Base-by-base conservation (phyloP, 495 filamentous ascomycete species). In the Mytilinidion resinicola region DNA sequence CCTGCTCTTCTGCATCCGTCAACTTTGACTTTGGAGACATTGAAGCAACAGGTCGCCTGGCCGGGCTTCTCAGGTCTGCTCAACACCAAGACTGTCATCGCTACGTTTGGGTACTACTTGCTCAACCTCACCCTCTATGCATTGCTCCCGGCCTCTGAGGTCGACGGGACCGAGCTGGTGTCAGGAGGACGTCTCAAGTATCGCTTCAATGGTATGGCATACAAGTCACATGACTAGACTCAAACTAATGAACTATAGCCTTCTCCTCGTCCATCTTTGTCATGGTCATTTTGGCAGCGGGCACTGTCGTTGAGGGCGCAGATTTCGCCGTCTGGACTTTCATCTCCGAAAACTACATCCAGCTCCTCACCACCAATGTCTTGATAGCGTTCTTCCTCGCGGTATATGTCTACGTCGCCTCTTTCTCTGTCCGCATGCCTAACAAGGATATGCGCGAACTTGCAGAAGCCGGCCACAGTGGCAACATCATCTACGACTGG, bases 401-500 rank as follows among this genome's bases (percentile, higher is more conserved):
- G 0, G 75, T 78, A 30, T 96, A 83, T 58, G 84, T 91, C 56
- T 97, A 97, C 66, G 70, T 85, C 49, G 77, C 78, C 63, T 91
- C 86, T 71, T 96, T 96, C 75, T 78, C 79, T 25, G 86, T 96
- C 49, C 38, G 57, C 36, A 88, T 88, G 51, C 77, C 83, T 15
- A 83, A 89, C 61, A 74, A 79, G 10, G 80, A 85, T 37, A 70
- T 80, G 55, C 89, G 91, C 53, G 80, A 91, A 63, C 80, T 97
- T 5, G 92, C 92, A 0, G 80, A 82, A 4, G 90, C 90, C 50
- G 91, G 89, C 51, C 80, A 86, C 63, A 83, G 84, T 12, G 95
- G 93, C 52, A 97, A 96, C 68, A 72, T 86, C 49, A 72, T 97
- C 35, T 96, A 97, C 72, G 92, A 97, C 73, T 97, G 88, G 80